Conservation (phyloP, 441 rosid species). For the Geranium incanum region DNA sequence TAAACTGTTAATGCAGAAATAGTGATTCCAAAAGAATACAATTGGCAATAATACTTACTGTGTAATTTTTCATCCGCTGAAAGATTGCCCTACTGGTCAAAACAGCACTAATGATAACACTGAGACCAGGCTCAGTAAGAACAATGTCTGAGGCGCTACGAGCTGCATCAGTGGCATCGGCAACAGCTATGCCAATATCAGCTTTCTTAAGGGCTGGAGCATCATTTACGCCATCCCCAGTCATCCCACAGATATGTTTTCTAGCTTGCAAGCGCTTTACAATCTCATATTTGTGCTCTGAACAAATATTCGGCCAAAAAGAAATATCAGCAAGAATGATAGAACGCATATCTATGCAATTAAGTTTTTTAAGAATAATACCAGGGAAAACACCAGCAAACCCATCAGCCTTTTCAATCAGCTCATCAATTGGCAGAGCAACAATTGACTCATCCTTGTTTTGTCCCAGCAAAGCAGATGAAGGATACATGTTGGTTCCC, state of each 20-base stretch:
- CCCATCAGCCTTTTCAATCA: conserved; percentile 28
- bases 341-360: conserved; percentile 10
- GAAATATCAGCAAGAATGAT: conserved; percentile 3
- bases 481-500: conserved; percentile 54
- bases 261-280: conserved; percentile 91
- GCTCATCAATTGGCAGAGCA: conserved; percentile 26
- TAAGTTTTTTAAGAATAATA: conserved; percentile 14
- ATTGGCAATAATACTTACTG: conserved; percentile 36
- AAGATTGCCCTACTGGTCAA: conserved; percentile 92
- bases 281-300: conserved; percentile 96
- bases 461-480: conserved; percentile 48
- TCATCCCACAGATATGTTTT: conserved; percentile 96
- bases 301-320: conserved; percentile 18
- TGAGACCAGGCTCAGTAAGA: conserved; percentile 92
- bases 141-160: conserved; percentile 97
- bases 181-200: conserved; percentile 97
- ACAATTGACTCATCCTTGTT: conserved; percentile 32
- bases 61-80: conserved; percentile 97
- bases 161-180: conserved; percentile 98
- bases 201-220: conserved; percentile 99
- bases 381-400: conserved; percentile 99
- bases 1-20: too few relatives aligned
- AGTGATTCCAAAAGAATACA: not conserved
- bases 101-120: conserved; percentile 97
- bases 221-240: conserved; percentile 98